phyloP scores from a whole-genome alignment of 2,329 filamentous ascomycete species.

The Paecilomyces dactylethromorphus region DNA sequence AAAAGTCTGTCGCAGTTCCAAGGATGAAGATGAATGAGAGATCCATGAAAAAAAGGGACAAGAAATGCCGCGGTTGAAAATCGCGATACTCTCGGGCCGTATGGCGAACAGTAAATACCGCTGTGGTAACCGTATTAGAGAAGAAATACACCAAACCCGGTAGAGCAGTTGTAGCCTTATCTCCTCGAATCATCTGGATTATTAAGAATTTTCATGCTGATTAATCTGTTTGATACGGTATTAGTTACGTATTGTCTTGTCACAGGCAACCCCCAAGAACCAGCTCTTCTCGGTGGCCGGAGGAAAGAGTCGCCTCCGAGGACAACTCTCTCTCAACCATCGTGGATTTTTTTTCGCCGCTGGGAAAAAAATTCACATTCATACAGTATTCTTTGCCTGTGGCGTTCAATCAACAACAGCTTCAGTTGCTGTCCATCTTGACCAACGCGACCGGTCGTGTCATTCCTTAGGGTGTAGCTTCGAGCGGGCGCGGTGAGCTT shows the following conservation, averaged over 20 bases:
- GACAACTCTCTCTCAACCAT: background rate
- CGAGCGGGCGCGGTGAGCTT: background rate
- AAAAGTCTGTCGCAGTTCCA: no score
- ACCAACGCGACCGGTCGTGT: background rate
- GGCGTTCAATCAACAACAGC: background rate
- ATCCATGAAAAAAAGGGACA: no score
- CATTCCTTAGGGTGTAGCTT: background rate
- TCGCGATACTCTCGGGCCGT: background rate
- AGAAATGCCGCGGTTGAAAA: no score
- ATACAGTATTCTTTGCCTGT: background rate
- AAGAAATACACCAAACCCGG: background rate
- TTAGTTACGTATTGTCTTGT: background rate
- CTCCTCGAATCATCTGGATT: background rate
- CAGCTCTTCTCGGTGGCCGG: background rate
- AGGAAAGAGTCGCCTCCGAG: background rate
- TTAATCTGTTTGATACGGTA: background rate
- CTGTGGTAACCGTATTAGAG: background rate
- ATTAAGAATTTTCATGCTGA: background rate
- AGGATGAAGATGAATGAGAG: no score
- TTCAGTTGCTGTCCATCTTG: background rate
- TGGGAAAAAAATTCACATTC: background rate
- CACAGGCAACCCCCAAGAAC: background rate
- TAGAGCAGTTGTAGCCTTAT: background rate
- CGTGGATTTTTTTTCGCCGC: background rate
- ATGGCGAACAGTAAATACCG: background rate